These are phyloP conservation scores for Elongisporangium undulatum DNA, from an alignment of 352 stramenopile genomes.

Conservation along the genomic window DNA sequence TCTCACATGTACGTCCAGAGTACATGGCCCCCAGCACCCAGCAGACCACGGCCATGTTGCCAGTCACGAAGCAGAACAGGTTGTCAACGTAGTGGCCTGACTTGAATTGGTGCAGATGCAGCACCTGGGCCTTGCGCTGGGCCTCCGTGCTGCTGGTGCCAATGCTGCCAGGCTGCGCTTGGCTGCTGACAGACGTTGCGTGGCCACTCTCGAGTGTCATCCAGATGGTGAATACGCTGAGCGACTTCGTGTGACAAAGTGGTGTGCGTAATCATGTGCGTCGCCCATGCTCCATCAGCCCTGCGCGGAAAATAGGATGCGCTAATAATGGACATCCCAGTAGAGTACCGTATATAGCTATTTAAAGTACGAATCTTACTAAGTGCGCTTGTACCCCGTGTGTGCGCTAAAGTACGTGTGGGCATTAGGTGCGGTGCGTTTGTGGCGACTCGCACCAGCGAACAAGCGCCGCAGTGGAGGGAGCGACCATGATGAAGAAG, in stretches of 20 bases:
- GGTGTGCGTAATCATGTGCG: too few relatives aligned
- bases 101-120: slow-evolving; percentile 10
- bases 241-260: background rate
- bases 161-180: background rate
- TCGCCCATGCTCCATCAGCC: too few relatives aligned
- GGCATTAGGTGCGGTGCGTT: background rate
- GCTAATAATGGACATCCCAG: too few relatives aligned
- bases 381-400: background rate
- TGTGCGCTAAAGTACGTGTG: background rate
- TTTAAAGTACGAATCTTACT: background rate
- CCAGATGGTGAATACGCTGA: background rate
- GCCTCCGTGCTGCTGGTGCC: background rate
- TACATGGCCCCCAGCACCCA: slow-evolving; percentile 23
- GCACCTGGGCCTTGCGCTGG: slow-evolving; percentile 6
- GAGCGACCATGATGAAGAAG: slow-evolving; percentile 68
- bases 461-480: background rate
- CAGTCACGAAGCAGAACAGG: slow-evolving; percentile 26
- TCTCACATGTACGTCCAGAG: slow-evolving; percentile 14
- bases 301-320: background rate
- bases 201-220: background rate
- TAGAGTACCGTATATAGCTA: background rate
- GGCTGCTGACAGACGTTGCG: background rate
- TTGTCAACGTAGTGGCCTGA: slow-evolving; percentile 27
- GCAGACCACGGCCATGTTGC: slow-evolving; percentile 30
- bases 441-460: background rate